Base-by-base conservation (phyloP, 2,329 filamentous ascomycete species). In the Diaporthe batatas region DNA sequence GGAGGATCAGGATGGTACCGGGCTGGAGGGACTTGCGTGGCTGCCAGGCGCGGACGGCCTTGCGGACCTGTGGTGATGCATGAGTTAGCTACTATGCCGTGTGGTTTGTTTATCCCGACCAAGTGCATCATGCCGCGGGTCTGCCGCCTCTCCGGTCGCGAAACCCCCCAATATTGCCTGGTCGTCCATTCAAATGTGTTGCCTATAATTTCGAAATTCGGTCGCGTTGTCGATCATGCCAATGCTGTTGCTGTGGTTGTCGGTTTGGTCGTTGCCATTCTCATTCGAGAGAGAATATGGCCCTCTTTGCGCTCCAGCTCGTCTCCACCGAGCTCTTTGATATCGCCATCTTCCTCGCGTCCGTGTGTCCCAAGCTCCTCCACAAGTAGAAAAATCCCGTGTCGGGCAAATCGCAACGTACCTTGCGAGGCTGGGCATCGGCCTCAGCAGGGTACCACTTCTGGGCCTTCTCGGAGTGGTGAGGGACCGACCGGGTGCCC, bases 361-460 rank as follows among this genome's bases (percentile, higher is more conserved):
- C 68, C 69, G 62, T 59, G 57, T 54, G 14, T 39, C 70, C 72
- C 75, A 72, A 16, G 23, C 58, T 53, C 47, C 55, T 70, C 55
- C 34, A 62, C 44, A 29, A 54, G 7, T 34, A 34, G 70, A 68
- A 68, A 68, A 72, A 72, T 54, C 75, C 74, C 73, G 72, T 74
- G 75, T 76, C 64, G 76, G 78, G 75, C 73, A 79, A 55, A 76
- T 76, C 76, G 72, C 75, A 70, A 93, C 95, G 91, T 91, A 99
- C 96, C 94, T 97, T 96, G 92, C 95, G 97, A 83, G 91, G 91
- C 87, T 93, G 88, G 85, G 90, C 84, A 84, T 96, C 93, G 87
- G 98, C 96, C 86, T 97, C 93, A 84, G 94, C 94, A 86, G 95
- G 94, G 90, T 99, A 99, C 94, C 96, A 99, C 90, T 98, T 98